Base-by-base conservation (phyloP, 2,329 filamentous ascomycete genomes). In the Claviceps monticola region DNA sequence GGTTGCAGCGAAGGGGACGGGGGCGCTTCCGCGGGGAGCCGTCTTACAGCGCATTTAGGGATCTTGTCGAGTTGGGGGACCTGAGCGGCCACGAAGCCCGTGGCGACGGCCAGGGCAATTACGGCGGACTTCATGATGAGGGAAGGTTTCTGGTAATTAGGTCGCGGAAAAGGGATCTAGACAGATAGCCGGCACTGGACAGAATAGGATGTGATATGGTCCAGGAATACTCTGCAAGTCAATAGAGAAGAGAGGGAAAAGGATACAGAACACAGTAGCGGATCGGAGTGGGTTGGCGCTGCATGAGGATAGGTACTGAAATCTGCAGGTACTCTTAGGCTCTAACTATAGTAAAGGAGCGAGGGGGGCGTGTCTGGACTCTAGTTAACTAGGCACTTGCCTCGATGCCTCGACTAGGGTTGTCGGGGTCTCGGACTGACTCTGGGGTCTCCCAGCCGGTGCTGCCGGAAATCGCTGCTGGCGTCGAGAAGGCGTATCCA, bases 101-200 rank as follows among this genome's bases (percentile, higher is more conserved):
- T 62, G 43, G 63, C 56, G 46, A 65, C 52, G 39, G 62, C 58
- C 23, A 68, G 51, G 42, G 61, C 55, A 52, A 66, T 21, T 46
- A 68, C 46, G 34, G 59, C 51, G 16, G 60, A 55, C 65, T 69
- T 69, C 69, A 71, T 71, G 26, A 47, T 66, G 59, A 36, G 29
- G 29, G 44, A 36, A 11, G 19, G n/a, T 42, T 1, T n/a, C 19
- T 45, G n/a, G 34, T 14, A 29, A 39, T 9, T 16, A 23, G 6
- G 39, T 16, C 19, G 13, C 23, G 26, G 7, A 14, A 7, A 26
- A 41, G 23, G 14, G 34, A 9, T 34, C 1, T 19, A 19, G 19
- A 34, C 11, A 34, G 29, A 11, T 34, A 11, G 29, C 29, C 9
- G 29, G 3, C 29, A 34, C 29, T 34, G 29, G 4, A 34, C 9